phyloP scores from a whole-genome alignment of 306 rosid species.

The Mucuna pruriens region DNA sequence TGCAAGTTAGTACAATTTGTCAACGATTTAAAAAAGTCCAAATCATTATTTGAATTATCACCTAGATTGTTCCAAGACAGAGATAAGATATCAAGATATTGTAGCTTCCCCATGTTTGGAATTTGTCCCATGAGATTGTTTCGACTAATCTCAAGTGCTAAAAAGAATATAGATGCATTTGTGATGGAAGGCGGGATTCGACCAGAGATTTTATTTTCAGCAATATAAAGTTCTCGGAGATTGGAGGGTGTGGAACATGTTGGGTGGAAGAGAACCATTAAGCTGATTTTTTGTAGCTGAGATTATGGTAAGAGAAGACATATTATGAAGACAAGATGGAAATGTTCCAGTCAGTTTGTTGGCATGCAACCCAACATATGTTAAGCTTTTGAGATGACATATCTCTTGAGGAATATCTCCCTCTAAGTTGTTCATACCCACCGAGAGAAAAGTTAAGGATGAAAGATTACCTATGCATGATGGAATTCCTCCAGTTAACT shows the following conservation, averaged over 20 bases:
- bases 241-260: conserved; percentile 42
- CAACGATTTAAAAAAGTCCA: conserved; percentile 42
- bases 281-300: background rate
- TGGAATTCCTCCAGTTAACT: conserved; percentile 44
- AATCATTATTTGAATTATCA: conserved; percentile 32
- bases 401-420: conserved; percentile 44
- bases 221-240: background rate
- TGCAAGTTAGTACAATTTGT: conserved; percentile 36
- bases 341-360: conserved; percentile 38
- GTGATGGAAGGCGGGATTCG: conserved; percentile 40
- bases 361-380: rapidly evolving
- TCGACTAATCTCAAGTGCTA: rapidly evolving
- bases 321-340: conserved; percentile 44
- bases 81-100: background rate
- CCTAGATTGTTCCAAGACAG: conserved; percentile 26
- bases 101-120: conserved; percentile 39
- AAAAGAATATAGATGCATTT: conserved; percentile 41
- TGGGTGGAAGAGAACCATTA: conserved; percentile 44
- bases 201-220: conserved; percentile 37
- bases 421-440: background rate
- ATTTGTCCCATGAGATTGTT: conserved; percentile 43
- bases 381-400: background rate
- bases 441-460: background rate
- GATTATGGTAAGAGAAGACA: conserved; percentile 30
- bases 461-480: conserved; percentile 45